phyloP scores from a whole-genome alignment of 768 basidiomycete species.

The Psilocybe cubensis region DNA sequence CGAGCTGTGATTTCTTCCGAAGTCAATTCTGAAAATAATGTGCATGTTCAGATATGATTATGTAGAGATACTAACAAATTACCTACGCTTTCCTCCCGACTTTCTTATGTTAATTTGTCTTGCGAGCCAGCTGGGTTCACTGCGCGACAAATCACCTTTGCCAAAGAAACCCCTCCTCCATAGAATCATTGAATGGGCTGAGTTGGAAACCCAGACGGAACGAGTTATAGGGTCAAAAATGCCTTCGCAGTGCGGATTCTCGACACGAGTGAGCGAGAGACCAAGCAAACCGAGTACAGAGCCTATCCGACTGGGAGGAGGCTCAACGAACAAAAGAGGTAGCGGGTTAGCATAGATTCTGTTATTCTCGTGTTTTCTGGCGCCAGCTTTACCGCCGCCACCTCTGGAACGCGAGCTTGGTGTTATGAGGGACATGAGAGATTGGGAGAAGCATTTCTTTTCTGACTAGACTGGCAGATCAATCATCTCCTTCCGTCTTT shows the following conservation, averaged over 20 bases:
- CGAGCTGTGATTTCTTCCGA: constrained; percentile 92
- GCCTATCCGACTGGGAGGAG: constrained; percentile 43
- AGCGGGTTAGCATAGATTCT: constrained; percentile 71
- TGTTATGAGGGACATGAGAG: constrained; percentile 51
- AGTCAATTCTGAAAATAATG: constrained; percentile 61
- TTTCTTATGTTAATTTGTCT: constrained; percentile 72
- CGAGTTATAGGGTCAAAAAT: constrained; percentile 77
- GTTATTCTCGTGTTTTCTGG: constrained; percentile 65
- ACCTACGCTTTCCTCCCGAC: constrained; percentile 63
- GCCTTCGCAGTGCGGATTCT: constrained; percentile 78
- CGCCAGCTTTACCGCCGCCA: constrained; percentile 49
- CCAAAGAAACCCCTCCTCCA: constrained; percentile 97
- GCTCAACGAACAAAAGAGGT: constrained; percentile 56
- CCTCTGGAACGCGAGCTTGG: constrained; percentile 41
- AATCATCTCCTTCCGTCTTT: not conserved
- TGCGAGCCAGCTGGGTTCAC: constrained; percentile 93
- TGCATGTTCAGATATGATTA: not conserved
- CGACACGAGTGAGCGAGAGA: constrained; percentile 56
- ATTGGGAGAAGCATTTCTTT: constrained; percentile 1
- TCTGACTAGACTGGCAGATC: not conserved
- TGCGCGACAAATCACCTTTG: constrained; percentile 92
- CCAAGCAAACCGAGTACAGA: constrained; percentile 59
- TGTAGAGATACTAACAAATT: not conserved
- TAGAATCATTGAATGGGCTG: constrained; percentile 65
- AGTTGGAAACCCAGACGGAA: constrained; percentile 84